Conservation (phyloP, 805 yeast genomes). For the Suhomyces pyralidae region DNA sequence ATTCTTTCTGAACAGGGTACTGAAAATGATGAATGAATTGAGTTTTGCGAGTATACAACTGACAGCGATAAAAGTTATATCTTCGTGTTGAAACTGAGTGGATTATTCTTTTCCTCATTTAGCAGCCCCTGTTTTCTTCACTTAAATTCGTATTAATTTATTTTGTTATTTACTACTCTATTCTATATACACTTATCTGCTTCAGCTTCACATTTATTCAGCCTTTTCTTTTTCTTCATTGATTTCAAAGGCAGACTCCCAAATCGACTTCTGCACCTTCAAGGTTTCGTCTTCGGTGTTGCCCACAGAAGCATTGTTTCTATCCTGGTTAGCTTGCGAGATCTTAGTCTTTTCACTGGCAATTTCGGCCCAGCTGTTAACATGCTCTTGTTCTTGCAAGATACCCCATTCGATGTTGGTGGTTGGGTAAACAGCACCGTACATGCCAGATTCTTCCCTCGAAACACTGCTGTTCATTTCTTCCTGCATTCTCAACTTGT, state of each 20-base stretch:
- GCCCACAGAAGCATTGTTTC: conserved; percentile 9
- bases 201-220: neutral
- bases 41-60: no score
- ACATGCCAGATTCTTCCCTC: conserved; percentile 81
- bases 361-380: conserved; percentile 70
- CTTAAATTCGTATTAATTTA: neutral
- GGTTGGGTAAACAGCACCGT: conserved; percentile 69
- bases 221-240: neutral
- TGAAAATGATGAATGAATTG: no score
- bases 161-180: neutral
- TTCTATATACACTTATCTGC: neutral
- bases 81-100: no score
- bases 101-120: no score
- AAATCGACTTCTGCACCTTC: conserved; percentile 19
- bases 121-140: no score
- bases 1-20: no score
- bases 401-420: conserved; percentile 66
- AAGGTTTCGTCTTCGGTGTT: conserved; percentile 12
- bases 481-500: conserved; percentile 77
- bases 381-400: conserved; percentile 63
- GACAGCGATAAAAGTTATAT: no score
- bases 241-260: conserved; percentile 7
- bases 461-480: conserved; percentile 72
- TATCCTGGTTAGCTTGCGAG: conserved; percentile 43
- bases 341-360: conserved; percentile 65